Percentiles rank a stretch among this genome's conserved stretches.
These are phyloP conservation scores for Nannochloropsis gaditana DNA, from an alignment of 108 stramenopile genomes.

Conservation along the genomic window DNA sequence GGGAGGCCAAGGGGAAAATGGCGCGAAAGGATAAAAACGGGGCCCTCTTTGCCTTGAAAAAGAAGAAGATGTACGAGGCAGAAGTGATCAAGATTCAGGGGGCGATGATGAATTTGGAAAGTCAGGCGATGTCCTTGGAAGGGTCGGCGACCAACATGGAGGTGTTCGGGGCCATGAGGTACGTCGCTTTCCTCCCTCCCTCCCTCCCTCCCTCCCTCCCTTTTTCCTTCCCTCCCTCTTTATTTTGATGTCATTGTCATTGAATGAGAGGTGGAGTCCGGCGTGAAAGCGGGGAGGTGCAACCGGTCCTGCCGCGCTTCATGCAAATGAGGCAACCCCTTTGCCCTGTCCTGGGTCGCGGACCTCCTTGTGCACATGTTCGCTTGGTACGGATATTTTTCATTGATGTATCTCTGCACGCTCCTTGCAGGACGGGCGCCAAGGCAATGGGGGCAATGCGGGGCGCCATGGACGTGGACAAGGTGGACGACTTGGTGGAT, in stretches of 20 bases:
- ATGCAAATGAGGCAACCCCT: no score
- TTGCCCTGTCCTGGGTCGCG: no score
- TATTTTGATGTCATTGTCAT: no score
- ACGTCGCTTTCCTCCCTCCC: no score
- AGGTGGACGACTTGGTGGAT: constrained; percentile 79
- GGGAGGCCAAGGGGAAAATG: constrained; percentile 88
- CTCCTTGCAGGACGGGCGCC: constrained; percentile 58
- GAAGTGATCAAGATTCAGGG: constrained; percentile 93
- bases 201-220: no score
- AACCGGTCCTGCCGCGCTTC: no score
- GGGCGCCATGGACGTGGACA: constrained; percentile 77
- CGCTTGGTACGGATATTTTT: no score
- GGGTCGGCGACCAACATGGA: constrained; percentile 84
- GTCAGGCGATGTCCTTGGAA: constrained; percentile 79
- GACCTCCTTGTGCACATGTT: no score
- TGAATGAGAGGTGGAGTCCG: no score
- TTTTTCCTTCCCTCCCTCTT: no score
- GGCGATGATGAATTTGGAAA: constrained; percentile 61
- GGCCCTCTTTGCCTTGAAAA: constrained; percentile 88
- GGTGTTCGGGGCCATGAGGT: constrained; percentile 79
- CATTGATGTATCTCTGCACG: no score
- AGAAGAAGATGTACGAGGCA: constrained; percentile 91
- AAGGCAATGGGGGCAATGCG: constrained; percentile 77
- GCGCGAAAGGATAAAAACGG: constrained; percentile 90
- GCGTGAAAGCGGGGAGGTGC: no score